Conservation (phyloP, 768 basidiomycete species). For the Suillus fuscotomentosus region DNA sequence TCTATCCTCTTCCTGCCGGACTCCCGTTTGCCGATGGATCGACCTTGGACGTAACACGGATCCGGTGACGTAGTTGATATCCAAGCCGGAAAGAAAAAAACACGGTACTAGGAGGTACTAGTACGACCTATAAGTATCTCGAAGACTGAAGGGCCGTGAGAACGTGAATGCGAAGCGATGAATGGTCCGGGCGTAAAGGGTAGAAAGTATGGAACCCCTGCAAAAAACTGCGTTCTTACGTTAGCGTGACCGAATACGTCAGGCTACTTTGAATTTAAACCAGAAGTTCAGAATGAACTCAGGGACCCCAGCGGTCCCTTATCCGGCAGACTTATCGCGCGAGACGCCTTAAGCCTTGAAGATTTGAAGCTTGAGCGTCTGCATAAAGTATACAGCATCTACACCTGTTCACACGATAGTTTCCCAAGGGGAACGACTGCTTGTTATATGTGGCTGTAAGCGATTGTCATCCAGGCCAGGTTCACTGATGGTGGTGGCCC, state of each 20-base stretch:
- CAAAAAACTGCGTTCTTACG: not conserved
- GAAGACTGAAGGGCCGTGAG: not conserved
- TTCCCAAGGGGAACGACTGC: constrained; percentile 16
- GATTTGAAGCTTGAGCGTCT: constrained; percentile 33
- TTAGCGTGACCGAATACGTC: constrained; percentile 39
- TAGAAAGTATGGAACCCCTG: constrained; percentile 39
- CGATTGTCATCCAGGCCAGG: constrained; percentile 40
- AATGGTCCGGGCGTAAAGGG: constrained; percentile 55
- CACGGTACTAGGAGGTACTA: constrained; percentile 27
- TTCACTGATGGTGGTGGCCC: constrained; percentile 28
- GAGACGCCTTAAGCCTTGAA: constrained; percentile 36
- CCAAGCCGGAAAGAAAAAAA: constrained; percentile 33
- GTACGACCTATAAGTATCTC: constrained; percentile 19
- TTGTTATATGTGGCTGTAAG: constrained; percentile 55
- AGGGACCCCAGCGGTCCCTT: constrained; percentile 59
- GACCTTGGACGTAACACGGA: constrained; percentile 41
- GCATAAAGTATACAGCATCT: constrained; percentile 43
- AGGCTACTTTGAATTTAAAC: constrained; percentile 54
- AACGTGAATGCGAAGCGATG: constrained; percentile 36
- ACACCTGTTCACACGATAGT: constrained; percentile 16
- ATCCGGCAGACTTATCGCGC: constrained; percentile 44
- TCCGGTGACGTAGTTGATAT: constrained; percentile 36
- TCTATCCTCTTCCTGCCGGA: constrained; percentile 61
- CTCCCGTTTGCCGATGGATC: constrained; percentile 56
- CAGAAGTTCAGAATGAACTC: constrained; percentile 46